A percentile compares a stretch with the other conserved stretches of the same genome.
Evolutionary conservation across 2,329 filamentous ascomycete species (phyloP).

Genomic region (Plectosphaerella sp.): DNA sequence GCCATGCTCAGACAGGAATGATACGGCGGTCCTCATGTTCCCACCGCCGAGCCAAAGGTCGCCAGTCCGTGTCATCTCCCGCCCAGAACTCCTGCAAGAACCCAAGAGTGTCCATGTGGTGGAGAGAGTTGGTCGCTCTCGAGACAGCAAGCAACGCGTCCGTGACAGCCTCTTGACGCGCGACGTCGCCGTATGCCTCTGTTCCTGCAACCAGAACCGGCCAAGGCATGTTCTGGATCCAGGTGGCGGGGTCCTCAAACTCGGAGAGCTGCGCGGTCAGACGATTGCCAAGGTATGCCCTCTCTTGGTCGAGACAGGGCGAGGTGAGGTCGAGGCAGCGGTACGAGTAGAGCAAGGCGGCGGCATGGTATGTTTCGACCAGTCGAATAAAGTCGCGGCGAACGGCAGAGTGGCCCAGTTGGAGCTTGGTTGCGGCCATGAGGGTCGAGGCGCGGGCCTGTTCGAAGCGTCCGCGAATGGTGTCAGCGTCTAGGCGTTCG

Average conservation of each 20-base stretch:
- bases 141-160: conserved; percentile 12
- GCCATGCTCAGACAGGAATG: conserved; percentile 12
- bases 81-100: conserved; percentile 21
- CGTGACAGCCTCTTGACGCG: conserved; percentile 13
- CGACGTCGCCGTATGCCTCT: conserved; percentile 16
- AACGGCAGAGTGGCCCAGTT: conserved; percentile 10
- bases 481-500: neutral
- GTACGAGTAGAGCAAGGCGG: conserved; percentile 20
- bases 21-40: conserved; percentile 17
- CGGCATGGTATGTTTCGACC: conserved; percentile 22
- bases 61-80: conserved; percentile 18
- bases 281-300: conserved; percentile 10
- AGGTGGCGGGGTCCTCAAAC: conserved; percentile 16
- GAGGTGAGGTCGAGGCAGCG: conserved; percentile 17
- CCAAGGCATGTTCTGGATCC: conserved; percentile 23
- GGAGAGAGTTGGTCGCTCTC: conserved; percentile 16
- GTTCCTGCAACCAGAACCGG: conserved; percentile 22
- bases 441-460: conserved; percentile 20
- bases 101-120: conserved; percentile 15
- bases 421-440: conserved; percentile 18
- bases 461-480: conserved; percentile 16
- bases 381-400: conserved; percentile 20
- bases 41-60: conserved; percentile 15
- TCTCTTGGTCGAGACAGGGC: conserved; percentile 5
- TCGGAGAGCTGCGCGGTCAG: conserved; percentile 16